phyloP scores from a whole-genome alignment of 1,139 yeast species.

The Nematodospora anomalae region DNA sequence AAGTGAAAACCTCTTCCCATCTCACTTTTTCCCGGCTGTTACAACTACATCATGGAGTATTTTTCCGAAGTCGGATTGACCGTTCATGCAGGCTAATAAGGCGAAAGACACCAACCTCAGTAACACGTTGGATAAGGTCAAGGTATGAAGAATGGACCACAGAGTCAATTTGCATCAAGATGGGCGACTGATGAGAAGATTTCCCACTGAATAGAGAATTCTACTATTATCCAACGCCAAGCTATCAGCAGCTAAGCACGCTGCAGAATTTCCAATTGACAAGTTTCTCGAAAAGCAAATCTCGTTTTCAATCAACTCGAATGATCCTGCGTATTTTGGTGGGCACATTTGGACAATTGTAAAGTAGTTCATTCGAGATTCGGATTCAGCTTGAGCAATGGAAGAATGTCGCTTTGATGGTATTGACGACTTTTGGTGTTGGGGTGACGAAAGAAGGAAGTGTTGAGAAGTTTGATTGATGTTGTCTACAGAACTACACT shows the following conservation, averaged over 20 bases:
- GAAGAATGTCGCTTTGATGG: constrained; percentile 57
- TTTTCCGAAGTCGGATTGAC: constrained; percentile 60
- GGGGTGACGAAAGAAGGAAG: constrained; percentile 50
- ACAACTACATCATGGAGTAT: constrained; percentile 42
- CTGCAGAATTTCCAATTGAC: constrained; percentile 63
- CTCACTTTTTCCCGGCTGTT: constrained; percentile 65
- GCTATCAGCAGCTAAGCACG: constrained; percentile 68
- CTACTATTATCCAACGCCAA: constrained; percentile 73
- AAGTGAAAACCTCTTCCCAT: constrained; percentile 73
- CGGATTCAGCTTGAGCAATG: constrained; percentile 59
- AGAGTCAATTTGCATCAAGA: constrained; percentile 66
- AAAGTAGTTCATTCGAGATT: constrained; percentile 62
- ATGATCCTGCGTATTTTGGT: constrained; percentile 86
- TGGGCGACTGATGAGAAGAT: constrained; percentile 50
- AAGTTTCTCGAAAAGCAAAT: constrained; percentile 58
- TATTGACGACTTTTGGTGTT: constrained; percentile 73
- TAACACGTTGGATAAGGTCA: constrained; percentile 55
- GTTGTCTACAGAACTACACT: too few relatives aligned
- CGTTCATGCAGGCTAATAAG: constrained; percentile 90
- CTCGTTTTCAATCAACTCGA: constrained; percentile 77
- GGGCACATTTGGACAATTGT: constrained; percentile 80
- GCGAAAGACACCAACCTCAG: constrained; percentile 63
- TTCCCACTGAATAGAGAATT: too few relatives aligned
- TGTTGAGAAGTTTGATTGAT: too few relatives aligned
- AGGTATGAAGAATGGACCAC: constrained; percentile 73